A percentile compares a stretch with the other conserved stretches of the same genome.
phyloP scores from a whole-genome alignment of 1,284 basidiomycete genomes.

The Termitomyces sp. region DNA sequence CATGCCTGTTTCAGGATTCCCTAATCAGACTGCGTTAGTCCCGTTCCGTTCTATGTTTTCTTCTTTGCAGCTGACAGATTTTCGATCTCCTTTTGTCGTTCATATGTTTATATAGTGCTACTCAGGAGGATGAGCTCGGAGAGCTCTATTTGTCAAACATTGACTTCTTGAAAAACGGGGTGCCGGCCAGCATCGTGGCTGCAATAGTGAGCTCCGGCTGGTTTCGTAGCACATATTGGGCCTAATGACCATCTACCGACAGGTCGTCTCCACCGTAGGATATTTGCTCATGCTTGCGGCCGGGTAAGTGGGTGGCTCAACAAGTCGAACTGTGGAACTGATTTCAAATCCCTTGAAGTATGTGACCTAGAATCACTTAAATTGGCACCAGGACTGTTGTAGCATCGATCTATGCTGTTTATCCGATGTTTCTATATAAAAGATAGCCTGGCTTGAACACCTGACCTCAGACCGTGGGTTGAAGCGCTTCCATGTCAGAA shows the following conservation, averaged over 20 bases:
- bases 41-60: neutral
- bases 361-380: neutral
- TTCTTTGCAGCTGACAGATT: constrained; percentile 9
- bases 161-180: constrained; percentile 92
- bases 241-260: constrained; percentile 9
- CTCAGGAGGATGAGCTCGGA: constrained; percentile 94
- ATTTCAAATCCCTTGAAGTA: neutral
- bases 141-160: constrained; percentile 80
- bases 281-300: constrained; percentile 70
- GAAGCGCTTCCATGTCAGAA: constrained; percentile 8
- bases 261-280: constrained; percentile 82
- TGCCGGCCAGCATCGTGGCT: constrained; percentile 87
- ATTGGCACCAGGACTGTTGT: neutral
- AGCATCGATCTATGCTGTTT: neutral
- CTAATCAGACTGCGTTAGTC: constrained; percentile 90
- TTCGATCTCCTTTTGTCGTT: constrained; percentile 12
- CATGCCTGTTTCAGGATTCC: constrained; percentile 96
- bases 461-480: neutral
- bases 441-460: neutral
- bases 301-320: constrained; percentile 41
- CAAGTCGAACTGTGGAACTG: neutral
- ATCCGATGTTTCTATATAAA: neutral
- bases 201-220: constrained; percentile 51
- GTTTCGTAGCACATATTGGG: constrained; percentile 4
- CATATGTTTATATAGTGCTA: constrained; percentile 53